Evolutionary conservation across 345 rosid genomes (phyloP), one percentile per base, ranked within the genome.

Genomic region (Lepidium africanum): DNA sequence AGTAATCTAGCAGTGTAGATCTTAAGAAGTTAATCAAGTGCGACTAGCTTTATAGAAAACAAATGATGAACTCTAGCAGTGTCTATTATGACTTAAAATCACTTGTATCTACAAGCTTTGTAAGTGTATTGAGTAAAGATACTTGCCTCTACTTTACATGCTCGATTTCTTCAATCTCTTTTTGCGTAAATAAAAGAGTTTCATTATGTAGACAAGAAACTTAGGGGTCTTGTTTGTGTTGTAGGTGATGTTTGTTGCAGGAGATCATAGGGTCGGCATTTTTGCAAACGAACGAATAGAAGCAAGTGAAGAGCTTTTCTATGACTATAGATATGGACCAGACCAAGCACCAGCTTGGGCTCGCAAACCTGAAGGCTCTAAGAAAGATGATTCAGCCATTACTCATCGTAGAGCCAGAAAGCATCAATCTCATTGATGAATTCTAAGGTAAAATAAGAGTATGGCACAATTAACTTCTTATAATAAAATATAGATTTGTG

Each of bases 301-400:
- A 69, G 92, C 99, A 8, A 83, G 96, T 15, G 97, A 94, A 62
- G 99, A 94, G 83, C 87, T 94, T 6, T 94, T 94, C 77, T 91
- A 94, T 49, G 97, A 91, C 78, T 94, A 94, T 54, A 87, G 93
- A 13, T 94, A 94, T 42, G 99, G 99, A 54, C 97, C 96, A 56
- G 96, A 86, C 77, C 96, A 94, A 83, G 96, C 99, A 46, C 99
- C 99, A 5, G 84, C 73, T 4, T 94, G 99, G 99, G 99, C 99
- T 75, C 84, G 96, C 45, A 87, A 80, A 76, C 97, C 99, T 5
- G 97, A 91, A 78, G 89, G 94, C 63, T 86, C 97, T 21, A 88
- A 78, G 77, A 84, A 88, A 76, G 99, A 91, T 48, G 92, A 89
- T 40, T 59, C 81, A 7, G 79, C 91, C 35, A 67, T 74, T 67